Conservation (phyloP, 1,284 basidiomycete species). For the Leccinum huronense region DNA sequence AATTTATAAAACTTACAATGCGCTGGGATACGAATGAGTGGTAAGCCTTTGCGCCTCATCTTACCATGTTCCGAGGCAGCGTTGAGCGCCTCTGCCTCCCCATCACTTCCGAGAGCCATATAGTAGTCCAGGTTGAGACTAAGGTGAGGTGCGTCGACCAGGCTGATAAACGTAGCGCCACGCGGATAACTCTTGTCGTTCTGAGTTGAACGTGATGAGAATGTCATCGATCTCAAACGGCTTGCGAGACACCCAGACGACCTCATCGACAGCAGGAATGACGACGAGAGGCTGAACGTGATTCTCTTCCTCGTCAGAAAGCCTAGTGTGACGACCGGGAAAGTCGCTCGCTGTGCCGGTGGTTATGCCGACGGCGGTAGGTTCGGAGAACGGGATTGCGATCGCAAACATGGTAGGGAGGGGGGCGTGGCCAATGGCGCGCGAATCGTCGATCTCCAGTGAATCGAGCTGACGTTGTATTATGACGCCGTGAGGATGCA, state of each 20-base stretch:
- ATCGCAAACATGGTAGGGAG: conserved; percentile 79
- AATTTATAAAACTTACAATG: conserved; percentile 47
- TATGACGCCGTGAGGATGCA: conserved; percentile 71
- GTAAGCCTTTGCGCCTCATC: conserved; percentile 64
- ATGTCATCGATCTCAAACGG: conserved; percentile 48
- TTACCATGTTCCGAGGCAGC: conserved; percentile 52
- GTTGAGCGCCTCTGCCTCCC: conserved; percentile 42
- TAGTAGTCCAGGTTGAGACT: conserved; percentile 57
- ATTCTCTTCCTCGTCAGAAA: conserved; percentile 58
- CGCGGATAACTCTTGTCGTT: conserved; percentile 52
- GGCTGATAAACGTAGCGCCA: conserved; percentile 66
- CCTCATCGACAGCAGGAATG: conserved; percentile 58
- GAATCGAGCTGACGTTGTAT: conserved; percentile 72
- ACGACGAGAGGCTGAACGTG: conserved; percentile 47
- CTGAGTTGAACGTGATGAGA: conserved; percentile 55
- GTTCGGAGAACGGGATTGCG: conserved; percentile 73
- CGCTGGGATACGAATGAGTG: conserved; percentile 45
- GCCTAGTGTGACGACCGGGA: conserved; percentile 37
- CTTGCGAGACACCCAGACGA: conserved; percentile 58
- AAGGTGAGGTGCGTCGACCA: conserved; percentile 45
- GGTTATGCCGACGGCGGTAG: conserved; percentile 65
- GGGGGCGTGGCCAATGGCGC: conserved; percentile 55
- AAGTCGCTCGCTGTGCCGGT: conserved; percentile 52
- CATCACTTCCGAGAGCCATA: conserved; percentile 52
- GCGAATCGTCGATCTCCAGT: conserved; percentile 64